Base-by-base conservation (phyloP, 192 early-diverging fungal species). In the Rhizoclosmatium globosum region DNA sequence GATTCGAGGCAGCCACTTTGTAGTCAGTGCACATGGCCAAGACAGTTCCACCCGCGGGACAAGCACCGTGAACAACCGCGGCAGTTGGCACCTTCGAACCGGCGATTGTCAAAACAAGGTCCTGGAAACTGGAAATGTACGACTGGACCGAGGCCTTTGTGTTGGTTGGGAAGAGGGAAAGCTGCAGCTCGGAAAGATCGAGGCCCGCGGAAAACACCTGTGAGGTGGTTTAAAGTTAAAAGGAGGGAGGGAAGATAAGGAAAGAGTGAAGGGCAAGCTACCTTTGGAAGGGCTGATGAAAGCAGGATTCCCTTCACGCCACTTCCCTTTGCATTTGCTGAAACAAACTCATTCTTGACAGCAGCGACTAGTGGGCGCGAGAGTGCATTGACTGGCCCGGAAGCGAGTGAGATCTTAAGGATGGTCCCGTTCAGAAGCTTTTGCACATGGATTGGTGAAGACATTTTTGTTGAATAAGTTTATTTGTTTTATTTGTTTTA, bases 21-120 rank as follows among this genome's bases (percentile, higher is more conserved):
- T 61, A 46, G 65, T 85, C 84, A 62, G 72, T 77, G 43, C 70
- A 70, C n/a, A 85, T n/a, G 4, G 79, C 76, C 17, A 85, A 70
- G 2, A 85, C 84, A 17, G 78, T 78, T 38, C 84, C 84, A 4
- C 84, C 84, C n/a, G 84, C 84, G 15, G 84, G 84, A 17, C 68
- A 67, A 0, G 77, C 60, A 15, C 84, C 84, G 44, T 70, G 59
- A n/a, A 85, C 73, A 3, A 69, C 45, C 3, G 81, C 82, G 9
- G 74, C 81, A 1, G 81, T 77, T 3, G 79, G 81, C 47, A 79
- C 56, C 7, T 79, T 68, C 17, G 68, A 56, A 9, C 56, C 64
- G 4, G 84, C 45, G 1, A 85, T 19, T 23, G 56, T 48, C 3
- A 42, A 11, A 44, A 83, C 82, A 57, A 59, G 38, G 13, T 72